Evolutionary conservation across 139 green algal species (phyloP), one percentile per base, ranked within the genome.

Genomic region (Chlamydomonas incerta): DNA sequence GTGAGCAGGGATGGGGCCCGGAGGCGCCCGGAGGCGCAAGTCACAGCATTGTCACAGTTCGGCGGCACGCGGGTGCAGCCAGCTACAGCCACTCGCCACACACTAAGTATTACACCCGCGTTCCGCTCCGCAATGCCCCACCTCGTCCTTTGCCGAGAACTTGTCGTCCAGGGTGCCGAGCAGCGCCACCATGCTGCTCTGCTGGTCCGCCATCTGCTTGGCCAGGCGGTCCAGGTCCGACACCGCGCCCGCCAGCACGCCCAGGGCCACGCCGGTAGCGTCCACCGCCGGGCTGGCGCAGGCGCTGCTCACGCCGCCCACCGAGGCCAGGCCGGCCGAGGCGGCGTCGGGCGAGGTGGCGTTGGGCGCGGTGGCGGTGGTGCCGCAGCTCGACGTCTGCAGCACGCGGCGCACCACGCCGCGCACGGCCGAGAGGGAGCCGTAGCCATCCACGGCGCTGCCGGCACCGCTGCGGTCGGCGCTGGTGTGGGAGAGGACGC

Each of bases 161-260:
- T 70, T 81, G 57, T 70, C 24, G 26, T 81, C 57, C 57, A 81
- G 74, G 8, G 57, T 20, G 23, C 24, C 23, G 9, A 57, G 15
- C 28, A 81, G 55, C 23, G 23, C 10, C 2, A 81, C 26, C 57
- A 70, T 70, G 23, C n/a, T 33, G 13, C 28, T 24, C 74, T 81
- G 57, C 50, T 81, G 74, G 1, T 57, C 23, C 13, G 33, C 23
- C 74, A 81, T 81, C 9, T 57, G 10, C 34, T 34, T 20, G 9
- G 33, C 13, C 23, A 81, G 34, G 10, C 74, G 57, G 34, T 81
- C 74, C 57, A 81, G 57, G 34, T 81, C 74, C 2, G n/a, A 3
- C 34, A 70, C 74, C 33, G 34, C 74, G 14, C 74, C 74, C 33
- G 26, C 57, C 57, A 81, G 33, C 74, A 81, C 55, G 1, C 74